phyloP scores from a whole-genome alignment of 1,284 basidiomycete species.

The Irpex rosettiformis region DNA sequence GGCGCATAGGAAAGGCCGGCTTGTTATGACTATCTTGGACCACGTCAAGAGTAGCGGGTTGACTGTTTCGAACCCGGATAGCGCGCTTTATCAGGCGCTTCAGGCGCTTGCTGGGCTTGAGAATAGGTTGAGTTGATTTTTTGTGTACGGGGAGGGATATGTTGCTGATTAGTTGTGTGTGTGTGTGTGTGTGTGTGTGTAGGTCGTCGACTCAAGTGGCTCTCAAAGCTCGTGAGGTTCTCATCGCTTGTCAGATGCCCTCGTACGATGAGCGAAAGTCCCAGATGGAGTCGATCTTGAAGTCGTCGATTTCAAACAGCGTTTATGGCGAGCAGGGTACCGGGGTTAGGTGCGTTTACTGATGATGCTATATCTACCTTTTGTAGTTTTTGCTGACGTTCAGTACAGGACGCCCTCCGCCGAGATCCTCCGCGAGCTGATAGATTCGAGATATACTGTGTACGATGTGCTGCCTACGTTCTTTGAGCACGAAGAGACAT shows the following conservation, averaged over 20 bases:
- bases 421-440: slow-evolving; percentile 89
- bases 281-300: slow-evolving; percentile 95
- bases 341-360: slow-evolving; percentile 64
- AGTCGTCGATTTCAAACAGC: slow-evolving; percentile 80
- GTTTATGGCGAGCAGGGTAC: slow-evolving; percentile 87
- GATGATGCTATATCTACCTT: slow-evolving; percentile 14
- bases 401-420: slow-evolving; percentile 68
- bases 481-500: slow-evolving; percentile 85
- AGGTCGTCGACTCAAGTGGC: slow-evolving; percentile 87
- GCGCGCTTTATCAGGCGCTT: slow-evolving; percentile 67
- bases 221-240: slow-evolving; percentile 95
- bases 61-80: slow-evolving; percentile 72
- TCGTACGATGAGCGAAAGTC: slow-evolving; percentile 91
- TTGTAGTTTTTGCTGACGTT: background rate
- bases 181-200: too few species aligned
- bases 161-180: too few species aligned
- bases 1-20: slow-evolving; percentile 88
- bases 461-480: slow-evolving; percentile 97
- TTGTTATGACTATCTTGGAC: slow-evolving; percentile 85
- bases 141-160: too few species aligned
- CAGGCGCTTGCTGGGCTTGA: slow-evolving; percentile 84
- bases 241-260: slow-evolving; percentile 95
- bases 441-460: slow-evolving; percentile 95
- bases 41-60: slow-evolving; percentile 79
- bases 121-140: slow-evolving; percentile 58